phyloP scores from a whole-genome alignment of 805 yeast species.

The Yamadazyma laniorum region DNA sequence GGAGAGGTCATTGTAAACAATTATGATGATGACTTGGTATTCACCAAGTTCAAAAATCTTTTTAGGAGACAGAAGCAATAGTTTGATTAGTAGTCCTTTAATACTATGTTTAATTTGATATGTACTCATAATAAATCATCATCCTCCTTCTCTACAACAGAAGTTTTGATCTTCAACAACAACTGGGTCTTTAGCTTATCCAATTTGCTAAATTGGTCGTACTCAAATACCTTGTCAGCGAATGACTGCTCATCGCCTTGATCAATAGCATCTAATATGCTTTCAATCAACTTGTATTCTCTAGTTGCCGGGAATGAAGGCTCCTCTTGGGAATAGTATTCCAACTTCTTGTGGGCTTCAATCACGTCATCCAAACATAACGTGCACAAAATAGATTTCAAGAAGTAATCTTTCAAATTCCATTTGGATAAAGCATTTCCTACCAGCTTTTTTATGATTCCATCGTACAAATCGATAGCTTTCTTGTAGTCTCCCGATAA shows the following conservation, averaged over 20 bases:
- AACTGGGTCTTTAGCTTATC: conserved; percentile 90
- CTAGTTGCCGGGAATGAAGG: conserved; percentile 71
- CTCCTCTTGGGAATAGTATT: conserved; percentile 66
- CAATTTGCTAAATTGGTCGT: conserved; percentile 81
- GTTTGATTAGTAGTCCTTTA: background rate
- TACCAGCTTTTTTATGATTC: conserved; percentile 70
- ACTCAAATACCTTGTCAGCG: conserved; percentile 73
- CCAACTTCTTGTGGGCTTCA: conserved; percentile 74
- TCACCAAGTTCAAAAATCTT: conserved; percentile 13
- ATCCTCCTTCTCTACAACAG: conserved; percentile 61
- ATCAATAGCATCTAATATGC: conserved; percentile 68
- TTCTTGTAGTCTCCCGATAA: conserved; percentile 60
- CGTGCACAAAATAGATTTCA: conserved; percentile 78
- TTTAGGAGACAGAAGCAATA: conserved; percentile 2
- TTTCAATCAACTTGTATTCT: conserved; percentile 67
- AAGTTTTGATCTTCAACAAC: conserved; percentile 75
- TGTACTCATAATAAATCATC: conserved; percentile 7
- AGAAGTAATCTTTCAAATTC: conserved; percentile 89
- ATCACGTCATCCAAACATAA: conserved; percentile 83
- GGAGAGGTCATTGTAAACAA: conserved; percentile 23
- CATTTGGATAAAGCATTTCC: conserved; percentile 79
- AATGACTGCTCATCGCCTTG: conserved; percentile 78
- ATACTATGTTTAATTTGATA: background rate
- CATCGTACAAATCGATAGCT: conserved; percentile 77
- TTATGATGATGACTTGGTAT: conserved; percentile 23